Percentiles rank a stretch among this genome's conserved stretches.
Conservation (phyloP, 148 eudicot species). For the Dianthus caryophyllus region DNA sequence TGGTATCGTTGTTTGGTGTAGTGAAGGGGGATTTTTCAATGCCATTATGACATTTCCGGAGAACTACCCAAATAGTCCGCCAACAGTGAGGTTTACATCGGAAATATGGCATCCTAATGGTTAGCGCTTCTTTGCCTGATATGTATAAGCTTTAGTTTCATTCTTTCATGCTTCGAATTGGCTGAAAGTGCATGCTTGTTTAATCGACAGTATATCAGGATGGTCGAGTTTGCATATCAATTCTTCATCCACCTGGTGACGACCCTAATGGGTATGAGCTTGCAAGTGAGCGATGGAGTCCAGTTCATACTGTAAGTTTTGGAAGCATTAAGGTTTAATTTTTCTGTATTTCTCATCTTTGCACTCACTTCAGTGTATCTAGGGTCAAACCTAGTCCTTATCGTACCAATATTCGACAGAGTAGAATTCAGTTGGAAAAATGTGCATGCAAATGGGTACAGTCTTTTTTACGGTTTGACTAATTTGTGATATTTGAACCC, state of each 20-base stretch:
- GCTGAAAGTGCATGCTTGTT: neutral
- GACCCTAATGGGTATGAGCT: slow-evolving; percentile 99
- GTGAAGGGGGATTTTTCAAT: slow-evolving; percentile 76
- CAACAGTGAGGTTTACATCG: slow-evolving; percentile 63
- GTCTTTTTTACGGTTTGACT: neutral
- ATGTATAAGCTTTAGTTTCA: neutral
- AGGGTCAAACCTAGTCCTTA: neutral
- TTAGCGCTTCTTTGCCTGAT: slow-evolving; percentile 24
- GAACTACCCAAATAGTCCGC: slow-evolving; percentile 72
- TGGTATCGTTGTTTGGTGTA: slow-evolving; percentile 23
- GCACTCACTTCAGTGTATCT: neutral
- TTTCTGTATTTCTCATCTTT: neutral
- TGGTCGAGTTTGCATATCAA: slow-evolving; percentile 95
- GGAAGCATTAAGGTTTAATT: neutral
- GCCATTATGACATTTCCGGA: slow-evolving; percentile 67
- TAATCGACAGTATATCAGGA: slow-evolving; percentile 66
- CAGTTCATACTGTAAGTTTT: slow-evolving; percentile 87
- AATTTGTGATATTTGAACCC: neutral
- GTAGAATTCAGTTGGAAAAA: neutral
- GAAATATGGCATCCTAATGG: slow-evolving; percentile 87
- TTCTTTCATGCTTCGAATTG: neutral
- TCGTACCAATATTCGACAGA: neutral
- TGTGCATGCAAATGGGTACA: neutral
- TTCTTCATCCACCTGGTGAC: slow-evolving; percentile 98
- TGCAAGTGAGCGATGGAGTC: slow-evolving; percentile 99